phyloP scores from a whole-genome alignment of 257 asterid genomes.

The Solanum sejunctum region DNA sequence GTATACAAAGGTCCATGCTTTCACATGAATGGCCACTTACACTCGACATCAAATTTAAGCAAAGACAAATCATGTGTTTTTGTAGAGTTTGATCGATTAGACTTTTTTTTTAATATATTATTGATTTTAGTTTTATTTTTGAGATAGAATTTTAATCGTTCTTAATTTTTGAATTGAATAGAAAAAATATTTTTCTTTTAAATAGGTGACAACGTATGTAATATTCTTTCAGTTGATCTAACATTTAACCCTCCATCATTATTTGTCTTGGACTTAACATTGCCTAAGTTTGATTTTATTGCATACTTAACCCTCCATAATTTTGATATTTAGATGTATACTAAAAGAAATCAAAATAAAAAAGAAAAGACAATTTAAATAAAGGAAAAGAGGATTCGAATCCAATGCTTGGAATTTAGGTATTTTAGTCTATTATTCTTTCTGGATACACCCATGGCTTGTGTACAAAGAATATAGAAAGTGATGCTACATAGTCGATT shows the following conservation, averaged over 20 bases:
- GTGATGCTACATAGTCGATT: no score
- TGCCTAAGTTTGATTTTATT: neutral
- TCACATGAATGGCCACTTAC: neutral
- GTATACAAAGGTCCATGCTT: neutral
- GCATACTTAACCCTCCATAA: neutral
- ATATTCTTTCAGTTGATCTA: fast-evolving
- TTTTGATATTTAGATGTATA: neutral
- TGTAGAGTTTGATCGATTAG: neutral
- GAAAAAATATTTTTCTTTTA: neutral
- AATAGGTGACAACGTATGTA: neutral
- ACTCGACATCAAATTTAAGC: neutral
- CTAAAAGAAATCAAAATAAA: neutral
- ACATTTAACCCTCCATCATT: no score
- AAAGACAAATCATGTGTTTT: neutral
- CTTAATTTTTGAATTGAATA: neutral
- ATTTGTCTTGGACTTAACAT: no score
- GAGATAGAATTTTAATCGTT: neutral
- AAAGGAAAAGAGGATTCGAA: neutral
- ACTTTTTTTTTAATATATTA: neutral
- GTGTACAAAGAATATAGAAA: no score
- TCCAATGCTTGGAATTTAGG: neutral
- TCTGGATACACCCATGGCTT: no score
- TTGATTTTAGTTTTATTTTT: neutral
- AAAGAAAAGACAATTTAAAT: neutral
- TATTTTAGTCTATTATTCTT: neutral